These are phyloP conservation scores for Cicer chorassanicum DNA, from an alignment of 306 rosid species.

Conservation along the genomic window DNA sequence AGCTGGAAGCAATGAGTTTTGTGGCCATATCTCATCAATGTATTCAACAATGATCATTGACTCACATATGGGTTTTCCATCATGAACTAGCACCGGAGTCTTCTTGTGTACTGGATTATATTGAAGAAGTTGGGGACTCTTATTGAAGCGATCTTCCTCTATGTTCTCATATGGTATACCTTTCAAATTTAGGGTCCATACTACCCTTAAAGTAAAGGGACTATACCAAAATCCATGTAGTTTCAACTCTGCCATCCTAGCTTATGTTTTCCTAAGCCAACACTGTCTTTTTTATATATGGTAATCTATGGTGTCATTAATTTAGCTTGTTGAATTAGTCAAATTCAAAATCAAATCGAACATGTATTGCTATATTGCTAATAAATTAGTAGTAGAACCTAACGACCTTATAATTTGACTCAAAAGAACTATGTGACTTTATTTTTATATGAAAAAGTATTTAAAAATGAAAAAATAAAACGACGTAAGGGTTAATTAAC, in stretches of 20 bases:
- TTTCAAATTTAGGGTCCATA: slow-evolving; percentile 59
- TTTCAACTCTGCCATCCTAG: slow-evolving; percentile 48
- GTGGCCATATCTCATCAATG: slow-evolving; percentile 60
- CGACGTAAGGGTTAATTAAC: too few relatives aligned
- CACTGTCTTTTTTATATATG: background rate
- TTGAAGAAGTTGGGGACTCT: slow-evolving; percentile 52
- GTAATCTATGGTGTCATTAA: background rate
- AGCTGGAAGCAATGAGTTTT: slow-evolving; percentile 49
- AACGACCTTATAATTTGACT: too few relatives aligned
- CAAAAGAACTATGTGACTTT: too few relatives aligned
- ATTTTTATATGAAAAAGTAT: too few relatives aligned
- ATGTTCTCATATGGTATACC: slow-evolving; percentile 56
- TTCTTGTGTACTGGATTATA: slow-evolving; percentile 62
- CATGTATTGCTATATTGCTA: background rate
- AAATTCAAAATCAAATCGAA: background rate
- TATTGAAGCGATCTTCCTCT: slow-evolving; percentile 59
- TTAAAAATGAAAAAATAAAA: too few relatives aligned
- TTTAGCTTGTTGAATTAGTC: background rate
- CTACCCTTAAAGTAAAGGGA: slow-evolving; percentile 54
- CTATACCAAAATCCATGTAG: slow-evolving; percentile 60
- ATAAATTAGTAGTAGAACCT: background rate
- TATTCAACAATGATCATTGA: slow-evolving; percentile 61
- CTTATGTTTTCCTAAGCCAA: background rate
- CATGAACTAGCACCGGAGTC: slow-evolving; percentile 62
- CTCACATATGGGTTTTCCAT: slow-evolving; percentile 56